A percentile compares a stretch with the other conserved stretches of the same genome.
Conservation (phyloP, 1,284 basidiomycete species). For the Austroboletus sp. region DNA sequence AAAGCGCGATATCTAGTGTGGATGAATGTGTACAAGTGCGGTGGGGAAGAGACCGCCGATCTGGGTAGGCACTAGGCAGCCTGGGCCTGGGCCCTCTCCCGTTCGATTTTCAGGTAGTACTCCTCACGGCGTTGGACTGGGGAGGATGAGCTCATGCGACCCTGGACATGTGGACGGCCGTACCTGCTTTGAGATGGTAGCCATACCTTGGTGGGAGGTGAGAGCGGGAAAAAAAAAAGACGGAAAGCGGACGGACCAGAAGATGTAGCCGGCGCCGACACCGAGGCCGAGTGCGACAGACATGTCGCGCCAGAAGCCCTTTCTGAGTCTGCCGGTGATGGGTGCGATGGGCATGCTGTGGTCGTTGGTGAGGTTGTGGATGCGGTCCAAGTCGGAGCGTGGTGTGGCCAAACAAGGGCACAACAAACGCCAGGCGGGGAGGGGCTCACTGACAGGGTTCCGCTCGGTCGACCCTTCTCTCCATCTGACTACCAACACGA, state of each 20-base stretch:
- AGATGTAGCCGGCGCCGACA: slow-evolving; percentile 61
- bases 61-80: slow-evolving; percentile 7
- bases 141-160: slow-evolving; percentile 16
- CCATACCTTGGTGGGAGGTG: slow-evolving; percentile 58
- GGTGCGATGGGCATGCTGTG: slow-evolving; percentile 84
- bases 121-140: slow-evolving; percentile 74
- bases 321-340: slow-evolving; percentile 84
- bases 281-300: slow-evolving; percentile 68
- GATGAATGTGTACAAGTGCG: slow-evolving; percentile 10
- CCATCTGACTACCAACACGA: too few species aligned
- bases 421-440: slow-evolving; percentile 26
- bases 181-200: slow-evolving; percentile 64
- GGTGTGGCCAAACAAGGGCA: slow-evolving; percentile 31
- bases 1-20: slow-evolving; percentile 13
- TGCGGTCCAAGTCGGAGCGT: slow-evolving; percentile 29
- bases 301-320: slow-evolving; percentile 78
- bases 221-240: slow-evolving; percentile 3
- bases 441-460: slow-evolving; percentile 16
- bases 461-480: slow-evolving; percentile 16
- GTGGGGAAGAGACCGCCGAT: not conserved
- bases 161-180: slow-evolving; percentile 31
- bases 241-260: slow-evolving; percentile 53
- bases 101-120: slow-evolving; percentile 78
- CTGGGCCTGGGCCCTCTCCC: slow-evolving; percentile 36
- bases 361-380: too few species aligned